Evolutionary conservation across 139 green algal species (phyloP).

Genomic region (Desmodesmus armatus): DNA sequence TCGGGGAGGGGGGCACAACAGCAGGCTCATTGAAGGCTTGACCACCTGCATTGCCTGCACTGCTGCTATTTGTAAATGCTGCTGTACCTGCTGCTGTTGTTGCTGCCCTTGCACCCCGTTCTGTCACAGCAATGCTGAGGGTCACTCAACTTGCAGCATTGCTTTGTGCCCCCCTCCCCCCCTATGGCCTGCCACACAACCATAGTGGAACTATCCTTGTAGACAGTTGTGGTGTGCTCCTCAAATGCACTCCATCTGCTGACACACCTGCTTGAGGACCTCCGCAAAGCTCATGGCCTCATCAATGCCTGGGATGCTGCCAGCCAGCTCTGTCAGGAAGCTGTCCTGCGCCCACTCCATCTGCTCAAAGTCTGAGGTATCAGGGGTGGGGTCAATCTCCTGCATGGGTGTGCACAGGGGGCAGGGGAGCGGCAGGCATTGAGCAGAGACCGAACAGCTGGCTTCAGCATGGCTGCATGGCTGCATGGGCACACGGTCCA

Average conservation of each 20-base stretch:
- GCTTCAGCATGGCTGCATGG: background rate
- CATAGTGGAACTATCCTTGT: background rate
- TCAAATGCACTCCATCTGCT: too few relatives aligned
- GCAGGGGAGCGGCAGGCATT: background rate
- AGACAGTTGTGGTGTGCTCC: background rate
- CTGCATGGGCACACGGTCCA: background rate
- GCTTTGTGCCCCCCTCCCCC: background rate
- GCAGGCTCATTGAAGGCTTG: too few relatives aligned
- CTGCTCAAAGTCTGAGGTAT: slow-evolving; percentile 75
- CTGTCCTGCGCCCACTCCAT: slow-evolving; percentile 65
- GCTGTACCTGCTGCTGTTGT: too few relatives aligned
- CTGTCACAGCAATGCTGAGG: too few relatives aligned
- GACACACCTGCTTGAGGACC: slow-evolving; percentile 93
- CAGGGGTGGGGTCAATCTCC: slow-evolving; percentile 94
- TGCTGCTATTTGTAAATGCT: too few relatives aligned
- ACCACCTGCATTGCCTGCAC: too few relatives aligned
- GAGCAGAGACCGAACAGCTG: background rate
- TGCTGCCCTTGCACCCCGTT: too few relatives aligned
- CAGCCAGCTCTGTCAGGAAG: slow-evolving; percentile 89
- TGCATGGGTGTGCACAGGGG: slow-evolving; percentile 55
- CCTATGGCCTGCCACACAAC: background rate
- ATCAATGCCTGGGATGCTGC: slow-evolving; percentile 96
- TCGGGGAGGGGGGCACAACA: too few relatives aligned
- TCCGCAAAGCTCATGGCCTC: slow-evolving; percentile 99
- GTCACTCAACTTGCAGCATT: too few relatives aligned